Conservation (phyloP, 306 rosid species). For the Sindora glabra region DNA sequence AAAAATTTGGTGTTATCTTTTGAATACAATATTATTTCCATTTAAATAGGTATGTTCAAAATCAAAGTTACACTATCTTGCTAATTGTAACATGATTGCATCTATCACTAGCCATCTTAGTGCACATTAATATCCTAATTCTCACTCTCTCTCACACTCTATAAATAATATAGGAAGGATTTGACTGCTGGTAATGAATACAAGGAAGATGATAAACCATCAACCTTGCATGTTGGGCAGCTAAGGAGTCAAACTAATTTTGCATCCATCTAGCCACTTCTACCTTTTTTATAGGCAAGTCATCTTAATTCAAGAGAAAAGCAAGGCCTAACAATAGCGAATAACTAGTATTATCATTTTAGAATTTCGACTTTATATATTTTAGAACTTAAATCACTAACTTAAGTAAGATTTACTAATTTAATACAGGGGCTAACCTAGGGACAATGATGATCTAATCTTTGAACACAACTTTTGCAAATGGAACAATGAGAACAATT, state of each 20-base stretch:
- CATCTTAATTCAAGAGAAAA: constrained; percentile 46
- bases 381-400: not conserved
- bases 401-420: constrained; percentile 46
- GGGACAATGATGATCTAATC: constrained; percentile 98
- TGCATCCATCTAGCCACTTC: constrained; percentile 63
- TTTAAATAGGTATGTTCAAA: not conserved
- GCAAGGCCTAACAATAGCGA: constrained; percentile 72
- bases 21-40: constrained; percentile 1
- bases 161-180: too few relatives aligned
- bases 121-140: not conserved
- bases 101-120: not conserved
- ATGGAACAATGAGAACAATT: constrained; percentile 97
- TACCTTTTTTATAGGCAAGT: constrained; percentile 55
- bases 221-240: constrained; percentile 43
- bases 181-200: constrained; percentile 49
- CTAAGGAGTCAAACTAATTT: constrained; percentile 46
- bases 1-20: constrained; percentile 8
- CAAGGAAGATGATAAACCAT: constrained; percentile 51
- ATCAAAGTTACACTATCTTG: not conserved
- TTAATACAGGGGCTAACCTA: constrained; percentile 99
- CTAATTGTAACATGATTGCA: not conserved
- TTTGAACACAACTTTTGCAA: constrained; percentile 94
- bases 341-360: constrained; percentile 7
- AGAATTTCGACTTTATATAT: too few relatives aligned
- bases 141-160: too few relatives aligned